These are phyloP conservation scores for Phytophthora rubi DNA, from an alignment of 352 stramenopile species.

Conservation along the genomic window DNA sequence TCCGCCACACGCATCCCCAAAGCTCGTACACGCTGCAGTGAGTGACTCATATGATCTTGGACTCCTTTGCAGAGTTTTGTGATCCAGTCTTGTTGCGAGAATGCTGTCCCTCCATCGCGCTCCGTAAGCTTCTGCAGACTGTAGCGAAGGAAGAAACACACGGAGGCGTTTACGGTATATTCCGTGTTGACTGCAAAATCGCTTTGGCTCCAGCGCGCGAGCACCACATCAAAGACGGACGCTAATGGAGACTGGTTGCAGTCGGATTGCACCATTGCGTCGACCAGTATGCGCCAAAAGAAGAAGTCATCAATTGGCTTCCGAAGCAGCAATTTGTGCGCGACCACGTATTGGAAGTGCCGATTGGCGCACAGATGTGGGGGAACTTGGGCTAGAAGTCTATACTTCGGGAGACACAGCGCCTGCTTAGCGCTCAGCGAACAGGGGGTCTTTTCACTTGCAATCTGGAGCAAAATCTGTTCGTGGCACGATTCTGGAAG, in stretches of 20 bases:
- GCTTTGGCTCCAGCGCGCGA: constrained; percentile 63
- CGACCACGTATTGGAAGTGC: constrained; percentile 71
- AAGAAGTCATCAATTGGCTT: constrained; percentile 56
- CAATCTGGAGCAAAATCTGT: constrained; percentile 54
- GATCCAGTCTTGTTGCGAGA: constrained; percentile 60
- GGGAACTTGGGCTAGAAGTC: constrained; percentile 53
- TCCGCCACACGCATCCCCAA: constrained; percentile 80
- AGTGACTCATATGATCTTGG: constrained; percentile 77
- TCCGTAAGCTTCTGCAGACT: constrained; percentile 44
- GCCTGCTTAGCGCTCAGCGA: constrained; percentile 18
- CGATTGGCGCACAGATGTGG: constrained; percentile 40
- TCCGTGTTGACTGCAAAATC: constrained; percentile 58
- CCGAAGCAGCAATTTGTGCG: constrained; percentile 66
- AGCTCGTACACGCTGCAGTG: constrained; percentile 54
- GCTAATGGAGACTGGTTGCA: constrained; percentile 32
- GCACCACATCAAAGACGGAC: constrained; percentile 62
- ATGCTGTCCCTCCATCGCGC: constrained; percentile 13
- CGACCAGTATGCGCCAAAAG: constrained; percentile 56
- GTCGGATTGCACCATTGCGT: constrained; percentile 36
- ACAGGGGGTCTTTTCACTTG: constrained; percentile 20
- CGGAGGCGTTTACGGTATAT: constrained; percentile 60
- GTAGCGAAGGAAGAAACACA: constrained; percentile 75
- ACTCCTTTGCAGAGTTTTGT: constrained; percentile 76
- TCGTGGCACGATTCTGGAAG: constrained; percentile 61
- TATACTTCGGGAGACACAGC: constrained; percentile 52